Evolutionary conservation across 1,139 yeast genomes (phyloP), one percentile per base, ranked within the genome.

Genomic region (Taphrina communis): DNA sequence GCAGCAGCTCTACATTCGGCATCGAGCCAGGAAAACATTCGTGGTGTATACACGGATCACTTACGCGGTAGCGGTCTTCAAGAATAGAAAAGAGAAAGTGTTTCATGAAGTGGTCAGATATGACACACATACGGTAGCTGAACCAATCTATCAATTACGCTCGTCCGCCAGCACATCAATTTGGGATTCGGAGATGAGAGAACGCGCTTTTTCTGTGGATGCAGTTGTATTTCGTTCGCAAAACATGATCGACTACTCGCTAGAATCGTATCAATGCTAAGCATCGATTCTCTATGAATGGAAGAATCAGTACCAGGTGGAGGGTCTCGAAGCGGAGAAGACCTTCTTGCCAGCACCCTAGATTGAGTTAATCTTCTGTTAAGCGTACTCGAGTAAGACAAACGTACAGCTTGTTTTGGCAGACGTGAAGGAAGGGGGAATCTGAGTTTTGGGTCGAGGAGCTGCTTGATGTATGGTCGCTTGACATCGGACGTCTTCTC

Each of bases 391-490:
- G 39, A n/a, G 9, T 31, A 14, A 80, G 14, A 11, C 11, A 17
- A 9, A 39, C 60, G 35, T 56, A 56, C 62, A 94, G 83, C 88
- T 91, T 93, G 84, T 86, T 90, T 65, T 39, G 69, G 65, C 82
- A 93, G 88, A 87, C 99, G 93, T 96, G 95, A 99, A 80, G 99
- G 98, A 82, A 94, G 90, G 86, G 99, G 99, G 97, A 94, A 94
- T 86, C 91, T 91, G 85, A 94, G 90, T 85, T 88, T 96, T 86
- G 91, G 90, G 81, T 94, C 80, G 82, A 93, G 87, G 88, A 89
- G 92, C 88, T 95, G 99, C 86, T 88, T 93, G 82, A 92, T 88
- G 95, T 94, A 93, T 85, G 91, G 97, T 86, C 99, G 92, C 94
- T 91, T 94, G 83, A 94, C 97, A 80, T 94, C 99, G 75, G 90